Evolutionary conservation across 495 filamentous ascomycete species (phyloP), one percentile per base, ranked within the genome.

Genomic region (Astrothelium subdiscretum): DNA sequence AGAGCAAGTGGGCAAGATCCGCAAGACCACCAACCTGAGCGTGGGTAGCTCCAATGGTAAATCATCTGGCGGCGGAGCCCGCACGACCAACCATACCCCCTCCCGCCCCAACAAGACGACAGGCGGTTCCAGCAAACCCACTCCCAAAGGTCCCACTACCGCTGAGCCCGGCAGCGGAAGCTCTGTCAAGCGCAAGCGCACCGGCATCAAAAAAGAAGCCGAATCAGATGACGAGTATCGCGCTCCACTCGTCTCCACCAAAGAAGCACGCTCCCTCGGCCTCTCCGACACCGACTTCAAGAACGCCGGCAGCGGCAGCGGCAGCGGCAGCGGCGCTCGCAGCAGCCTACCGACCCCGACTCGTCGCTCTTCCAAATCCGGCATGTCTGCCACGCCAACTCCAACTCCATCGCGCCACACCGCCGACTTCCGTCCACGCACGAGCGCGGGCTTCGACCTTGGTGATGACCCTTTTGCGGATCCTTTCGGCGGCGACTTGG

Each of bases 1-100:
- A 10, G 79, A 81, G 61, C 77, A 76, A 5, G 71, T 81, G 0
- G 62, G 69, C n/a, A 74, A 69, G 13, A 78, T 81, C 60, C 76
- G 77, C 40, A 62, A 71, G 5, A 59, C 62, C 0, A 68, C 68
- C 31, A 69, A 67, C 24, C 15, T 27, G 5, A 54, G 5, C 24
- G 22, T 8, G 5, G 24, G 29, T 8, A 22, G 29, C 15, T 27
- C 29, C 48, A 54, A 54, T 24, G 20, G 13, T n/a, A 11, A 3
- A 3, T 18, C 13, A n/a, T n/a, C 42, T 3, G 42, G 42, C 3
- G 3, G 3, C 6, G 18, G 18, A 8, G 18, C 42, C 35, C 35
- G 35, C 35, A 6, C n/a, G 5, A 15, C 43, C 48, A 29, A 11
- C 22, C 3, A 4, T 8, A 29, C 22, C 20, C n/a, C 48, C 8